phyloP scores from a whole-genome alignment of 2,329 filamentous ascomycete species.

The Colletotrichum sp. region DNA sequence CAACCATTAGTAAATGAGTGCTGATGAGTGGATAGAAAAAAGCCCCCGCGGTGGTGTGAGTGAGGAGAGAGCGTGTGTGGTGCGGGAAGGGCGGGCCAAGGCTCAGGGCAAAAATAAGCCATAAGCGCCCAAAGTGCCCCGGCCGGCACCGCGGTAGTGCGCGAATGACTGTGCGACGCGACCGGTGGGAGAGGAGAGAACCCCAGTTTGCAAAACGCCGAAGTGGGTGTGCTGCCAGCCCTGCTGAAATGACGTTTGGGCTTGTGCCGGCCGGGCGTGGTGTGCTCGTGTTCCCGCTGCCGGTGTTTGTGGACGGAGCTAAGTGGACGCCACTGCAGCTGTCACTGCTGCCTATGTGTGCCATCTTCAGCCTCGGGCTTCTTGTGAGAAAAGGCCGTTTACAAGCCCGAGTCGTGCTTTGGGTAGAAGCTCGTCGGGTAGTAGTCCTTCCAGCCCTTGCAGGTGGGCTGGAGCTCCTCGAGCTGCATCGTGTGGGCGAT shows the following conservation, averaged over 20 bases:
- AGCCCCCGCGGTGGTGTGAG: neutral
- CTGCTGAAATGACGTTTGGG: neutral
- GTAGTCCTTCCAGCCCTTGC: conserved; percentile 23
- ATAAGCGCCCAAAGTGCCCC: neutral
- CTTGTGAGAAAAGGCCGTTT: neutral
- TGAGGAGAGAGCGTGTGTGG: neutral
- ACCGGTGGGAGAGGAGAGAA: neutral
- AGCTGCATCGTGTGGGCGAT: conserved; percentile 19
- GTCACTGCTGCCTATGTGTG: neutral
- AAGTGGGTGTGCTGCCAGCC: neutral
- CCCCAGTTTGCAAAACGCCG: neutral
- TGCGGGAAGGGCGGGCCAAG: neutral
- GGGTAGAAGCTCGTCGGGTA: conserved; percentile 10
- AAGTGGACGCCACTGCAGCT: neutral
- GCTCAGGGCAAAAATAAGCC: neutral
- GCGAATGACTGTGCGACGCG: neutral
- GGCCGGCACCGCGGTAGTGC: neutral
- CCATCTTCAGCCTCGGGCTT: neutral
- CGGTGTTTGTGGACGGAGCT: neutral
- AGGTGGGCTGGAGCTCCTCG: conserved; percentile 18
- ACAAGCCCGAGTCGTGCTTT: conserved; percentile 25
- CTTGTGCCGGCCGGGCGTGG: neutral
- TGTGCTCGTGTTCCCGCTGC: conserved; percentile 3
- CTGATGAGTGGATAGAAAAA: neutral
- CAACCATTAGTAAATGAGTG: neutral